These are phyloP conservation scores for Suhomyces terraborum DNA, from an alignment of 1,139 yeast genomes.

Conservation along the genomic window DNA sequence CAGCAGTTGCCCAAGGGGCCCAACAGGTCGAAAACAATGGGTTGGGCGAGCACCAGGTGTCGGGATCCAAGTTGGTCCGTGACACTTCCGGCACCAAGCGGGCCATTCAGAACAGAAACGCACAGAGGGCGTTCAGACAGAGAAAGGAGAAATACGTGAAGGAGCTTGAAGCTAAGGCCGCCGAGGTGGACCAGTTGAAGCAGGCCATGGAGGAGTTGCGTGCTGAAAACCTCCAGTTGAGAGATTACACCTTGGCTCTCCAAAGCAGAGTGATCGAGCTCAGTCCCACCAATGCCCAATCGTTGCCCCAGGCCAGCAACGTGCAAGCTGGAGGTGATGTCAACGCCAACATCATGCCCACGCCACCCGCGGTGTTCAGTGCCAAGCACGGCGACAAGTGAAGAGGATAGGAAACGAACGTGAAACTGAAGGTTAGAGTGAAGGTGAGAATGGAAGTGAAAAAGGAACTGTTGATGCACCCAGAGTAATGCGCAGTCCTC, in stretches of 20 bases:
- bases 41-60: constrained; percentile 5
- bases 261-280: constrained; percentile 65
- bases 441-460: no score
- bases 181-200: constrained; percentile 58
- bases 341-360: constrained; percentile 29
- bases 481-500: no score
- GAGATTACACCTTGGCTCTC: constrained; percentile 70
- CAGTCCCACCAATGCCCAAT: constrained; percentile 10
- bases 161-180: constrained; percentile 71
- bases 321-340: constrained; percentile 8
- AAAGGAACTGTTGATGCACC: no score
- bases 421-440: not conserved
- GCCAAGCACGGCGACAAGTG: constrained; percentile 9
- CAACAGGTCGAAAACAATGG: constrained; percentile 1
- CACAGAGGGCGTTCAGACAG: constrained; percentile 85
- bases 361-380: constrained; percentile 36
- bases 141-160: constrained; percentile 77
- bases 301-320: constrained; percentile 8
- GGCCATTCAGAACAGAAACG: constrained; percentile 86
- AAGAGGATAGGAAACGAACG: not conserved
- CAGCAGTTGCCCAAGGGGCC: constrained; percentile 11
- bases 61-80: constrained; percentile 13
- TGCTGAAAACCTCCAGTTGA: constrained; percentile 68
- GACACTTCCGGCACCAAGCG: constrained; percentile 53
- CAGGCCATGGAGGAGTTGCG: constrained; percentile 64